Evolutionary conservation across 108 stramenopile genomes (phyloP), one percentile per base, ranked within the genome.

Genomic region (Fragilariopsis cylindrus): DNA sequence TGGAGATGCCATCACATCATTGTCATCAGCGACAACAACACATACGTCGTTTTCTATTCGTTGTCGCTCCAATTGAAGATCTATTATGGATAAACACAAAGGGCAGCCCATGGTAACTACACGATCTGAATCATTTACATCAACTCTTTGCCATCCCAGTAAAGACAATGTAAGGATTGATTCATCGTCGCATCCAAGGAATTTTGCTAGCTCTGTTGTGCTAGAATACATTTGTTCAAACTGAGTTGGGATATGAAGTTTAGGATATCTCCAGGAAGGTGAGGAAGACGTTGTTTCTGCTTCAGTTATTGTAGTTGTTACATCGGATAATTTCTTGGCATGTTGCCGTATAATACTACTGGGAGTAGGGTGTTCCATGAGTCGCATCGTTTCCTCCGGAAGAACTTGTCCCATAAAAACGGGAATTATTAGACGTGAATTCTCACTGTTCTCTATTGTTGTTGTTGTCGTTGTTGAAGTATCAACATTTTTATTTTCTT

Each of bases 291-390:
- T 13, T 52, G 50, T 13, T 52, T 52, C 41, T 41, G 39, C 58
- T 30, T 3, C 58, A 30, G 18, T 6, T 18, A 60, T 11, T n/a
- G 11, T 9, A 9, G 41, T 60, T 40, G 21, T 60, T 30, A 44
- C 42, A 4, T 63, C 39, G 43, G 13, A 45, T 45, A 63, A n/a
- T 13, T 45, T 45, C 40, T 63, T 63, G 3, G 62, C 41, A 9
- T 41, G 43, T 11, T 63, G 62, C 42, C 46, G 43, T 44, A 63
- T n/a, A 43, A 63, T 9, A 45, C 3, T 50, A 6, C 45, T 18
- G 21, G 78, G 78, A 21, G 7, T 52, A 5, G 67, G 67, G 45
- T 73, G 66, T 43, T 73, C 72, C 60, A 79, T n/a, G 3, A 79
- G 58, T 53, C 50, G 19, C 11, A 79, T 57, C 15, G 43, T 8